Base-by-base conservation (phyloP, 192 early-diverging fungal genomes). In the Backusella luteola region DNA sequence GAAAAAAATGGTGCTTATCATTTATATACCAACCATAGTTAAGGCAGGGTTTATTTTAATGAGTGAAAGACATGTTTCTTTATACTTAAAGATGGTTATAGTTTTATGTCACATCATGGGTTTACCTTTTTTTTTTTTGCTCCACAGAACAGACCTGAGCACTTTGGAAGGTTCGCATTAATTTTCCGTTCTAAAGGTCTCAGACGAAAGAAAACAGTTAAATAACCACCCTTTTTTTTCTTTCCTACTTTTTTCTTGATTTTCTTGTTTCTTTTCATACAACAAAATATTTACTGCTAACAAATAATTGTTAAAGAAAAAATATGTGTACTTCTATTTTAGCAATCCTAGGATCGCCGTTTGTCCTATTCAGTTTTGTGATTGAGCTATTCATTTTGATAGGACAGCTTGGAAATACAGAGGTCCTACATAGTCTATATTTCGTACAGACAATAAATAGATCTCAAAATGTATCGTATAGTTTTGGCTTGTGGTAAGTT, bases 401-500 rank as follows among this genome's bases (percentile, higher is more conserved):
- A 23, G 74, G 74, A 19, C 63, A 75, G 19, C 15, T 67, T 34
- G n/a, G 36, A 7, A 75, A 66, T 67, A 66, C 41, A 75, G 4
- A 11, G 34, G 38, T 75, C 23, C 66, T 66, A 0, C 36, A 29
- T 34, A 9, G 1, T 34, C 3, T 75, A 12, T 59, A 75, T 44
- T 75, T 67, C 34, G 63, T 0, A 41, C 38, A 67, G n/a, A 42
- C 63, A 67, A 19, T 56, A 32, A 75, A 75, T 67, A 34, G 3
- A 46, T n/a, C 34, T 9, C 63, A 75, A 67, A 26, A 67, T 44
- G 21, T 41, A 42, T 67, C 59, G 12, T 44, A 66, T 26, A 67
- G 14, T 29, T 67, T 75, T 41, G 59, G 59, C 4, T 32, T 75
- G 46, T 75, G 73, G 73, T 75, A 75, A 75, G 36, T 44, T 42